Base-by-base conservation (phyloP, 805 yeast genomes). In the Wickerhamiella hasegawae region DNA sequence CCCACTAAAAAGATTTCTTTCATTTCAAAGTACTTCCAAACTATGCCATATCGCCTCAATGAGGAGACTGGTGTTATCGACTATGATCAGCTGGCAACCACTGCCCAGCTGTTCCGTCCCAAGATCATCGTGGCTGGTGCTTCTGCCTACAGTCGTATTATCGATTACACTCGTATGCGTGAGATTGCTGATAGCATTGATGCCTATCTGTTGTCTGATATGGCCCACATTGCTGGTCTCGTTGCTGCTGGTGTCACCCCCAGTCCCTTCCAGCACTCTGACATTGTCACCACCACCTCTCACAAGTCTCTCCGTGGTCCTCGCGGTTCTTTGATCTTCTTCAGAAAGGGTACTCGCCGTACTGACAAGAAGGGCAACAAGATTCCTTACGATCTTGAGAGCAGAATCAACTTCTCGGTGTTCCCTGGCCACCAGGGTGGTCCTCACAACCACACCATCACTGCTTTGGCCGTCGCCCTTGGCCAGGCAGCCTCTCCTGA, bases 401-500 rank as follows among this genome's bases (percentile, higher is more conserved):
- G 74, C 55, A 78, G 74, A 57, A 84, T 87, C 62, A 87, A 87
- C 70, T 87, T 87, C 56, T 82, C 95, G 22, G 97, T 87, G 38
- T 87, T 87, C 81, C 98, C 98, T 48, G 97, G 93, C 45, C 97
- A 87, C 60, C 98, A 87, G 68, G 98, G 98, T 67, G 98, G 98
- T 55, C 98, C 98, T 47, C 97, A 87, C 62, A 87, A 87, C 66
- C 96, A 87, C 63, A 87, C 97, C 49, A 87, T 87, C 53, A 74
- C 94, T 44, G 97, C 97, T 16, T 68, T 87, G 49, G 93, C 97
- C 22, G 87, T 84, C 39, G 97, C 97, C 26, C 70, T 87, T 52
- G 82, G 82, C 55, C 97, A 87, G 66, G 85, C 94, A 38, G 65
- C 71, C 35, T 68, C 87, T 32, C 93, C 94, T 26, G 95, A 82